Base-by-base conservation (phyloP, 2,329 filamentous ascomycete genomes). In the Aspergillus ruber region DNA sequence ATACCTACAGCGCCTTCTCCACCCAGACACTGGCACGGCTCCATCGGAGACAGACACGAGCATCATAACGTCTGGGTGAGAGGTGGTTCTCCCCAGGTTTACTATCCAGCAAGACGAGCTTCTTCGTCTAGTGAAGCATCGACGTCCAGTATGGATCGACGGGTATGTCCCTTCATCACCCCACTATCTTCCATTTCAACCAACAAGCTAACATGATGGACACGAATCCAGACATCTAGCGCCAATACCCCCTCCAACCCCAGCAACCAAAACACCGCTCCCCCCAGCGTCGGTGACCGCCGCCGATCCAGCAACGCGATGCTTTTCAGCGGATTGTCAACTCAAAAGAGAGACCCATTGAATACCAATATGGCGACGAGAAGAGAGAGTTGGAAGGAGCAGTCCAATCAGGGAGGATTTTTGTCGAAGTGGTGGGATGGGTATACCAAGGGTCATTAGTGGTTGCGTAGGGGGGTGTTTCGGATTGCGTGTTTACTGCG, bases 371-470 rank as follows among this genome's bases (percentile, higher is more conserved):
- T 68, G 36, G 54, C 59, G 6, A 64, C 61, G 2, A 61, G 74
- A 41, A 59, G 71, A 29, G 58, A 65, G 18, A 74, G 69, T 50
- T 77, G 70, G 60, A 64, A 63, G 44, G 74, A 76, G n/a, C 71
- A 74, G 63, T 58, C 61, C 45, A 59, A 65, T 7, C 55, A 62
- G 23, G 57, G 62, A 0, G 70, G 71, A 0, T 60, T 72, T 42
- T 60, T 73, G 32, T 59, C 61, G 2, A 63, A 62, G 50, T 63
- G 64, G 66, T 74, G 71, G 71, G 55, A 72, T 52, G 64, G 57
- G n/a, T 69, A 68, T 58, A 68, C 61, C 46, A 56, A 64, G 49
- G 61, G 62, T 42, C 50, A 45, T 48, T 58, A 52, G 25, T 10
- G 9, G 25, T 9, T 15, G 13, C 8, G 6, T 7, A 20, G 39